These are phyloP conservation scores for Verbascum thapsus DNA, from an alignment of 257 asterid species.

Conservation along the genomic window DNA sequence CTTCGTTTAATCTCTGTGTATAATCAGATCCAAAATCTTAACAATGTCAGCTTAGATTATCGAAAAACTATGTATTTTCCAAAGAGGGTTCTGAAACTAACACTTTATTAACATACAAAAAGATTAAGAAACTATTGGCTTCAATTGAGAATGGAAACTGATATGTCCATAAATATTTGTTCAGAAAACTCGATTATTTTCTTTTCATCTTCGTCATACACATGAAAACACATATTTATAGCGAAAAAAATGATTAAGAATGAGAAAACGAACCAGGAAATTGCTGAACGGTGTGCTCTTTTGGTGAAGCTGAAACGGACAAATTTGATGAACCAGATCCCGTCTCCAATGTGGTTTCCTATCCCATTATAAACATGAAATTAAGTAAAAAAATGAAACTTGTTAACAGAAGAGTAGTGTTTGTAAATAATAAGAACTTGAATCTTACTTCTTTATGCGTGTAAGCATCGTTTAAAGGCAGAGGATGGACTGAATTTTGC, in stretches of 20 bases:
- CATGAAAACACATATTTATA: neutral
- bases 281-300: conserved; percentile 37
- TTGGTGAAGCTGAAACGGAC: conserved; percentile 35
- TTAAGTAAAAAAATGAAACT: neutral
- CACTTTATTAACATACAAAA: no score
- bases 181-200: no score
- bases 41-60: no score
- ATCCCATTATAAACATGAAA: conserved; percentile 3
- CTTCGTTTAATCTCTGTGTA: conserved; percentile 66
- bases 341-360: conserved; percentile 37
- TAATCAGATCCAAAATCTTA: neutral
- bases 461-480: conserved; percentile 41
- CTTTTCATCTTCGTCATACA: neutral
- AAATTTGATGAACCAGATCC: conserved; percentile 39
- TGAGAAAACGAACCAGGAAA: conserved; percentile 51
- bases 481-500: conserved; percentile 47
- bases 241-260: conserved; percentile 9
- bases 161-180: no score
- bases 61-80: no score
- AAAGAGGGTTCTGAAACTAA: no score
- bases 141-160: no score
- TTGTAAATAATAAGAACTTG: neutral
- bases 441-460: conserved; percentile 52
- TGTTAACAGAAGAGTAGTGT: neutral
- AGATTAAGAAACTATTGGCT: no score